phyloP scores from a whole-genome alignment of 2,329 filamentous ascomycete genomes.

The Alternaria sp. region DNA sequence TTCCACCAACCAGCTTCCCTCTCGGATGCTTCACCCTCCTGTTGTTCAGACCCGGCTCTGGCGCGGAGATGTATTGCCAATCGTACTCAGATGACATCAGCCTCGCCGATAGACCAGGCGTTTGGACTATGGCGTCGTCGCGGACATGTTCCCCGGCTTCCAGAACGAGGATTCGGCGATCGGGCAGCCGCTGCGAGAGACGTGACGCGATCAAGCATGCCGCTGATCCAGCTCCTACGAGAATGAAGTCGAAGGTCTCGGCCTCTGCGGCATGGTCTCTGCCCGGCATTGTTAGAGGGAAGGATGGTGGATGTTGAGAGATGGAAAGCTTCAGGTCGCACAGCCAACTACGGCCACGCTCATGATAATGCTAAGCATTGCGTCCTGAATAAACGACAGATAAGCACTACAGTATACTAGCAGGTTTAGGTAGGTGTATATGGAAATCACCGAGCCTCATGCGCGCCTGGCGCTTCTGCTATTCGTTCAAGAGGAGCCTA shows the following conservation, averaged over 20 bases:
- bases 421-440: background rate
- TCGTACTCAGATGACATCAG: constrained; percentile 20
- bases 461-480: background rate
- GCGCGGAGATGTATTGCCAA: constrained; percentile 14
- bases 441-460: background rate
- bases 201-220: constrained; percentile 26
- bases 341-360: too few species aligned
- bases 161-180: constrained; percentile 18
- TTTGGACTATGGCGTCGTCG: constrained; percentile 22
- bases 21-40: constrained; percentile 24
- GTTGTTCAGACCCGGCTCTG: constrained; percentile 19
- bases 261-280: background rate
- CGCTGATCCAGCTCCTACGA: constrained; percentile 25
- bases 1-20: constrained; percentile 25
- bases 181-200: constrained; percentile 20
- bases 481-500: background rate
- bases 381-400: background rate
- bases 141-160: constrained; percentile 25
- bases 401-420: background rate
- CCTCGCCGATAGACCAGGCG: constrained; percentile 10
- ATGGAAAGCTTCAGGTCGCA: too few species aligned
- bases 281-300: constrained; percentile 3
- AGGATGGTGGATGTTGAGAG: background rate
- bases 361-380: background rate
- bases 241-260: constrained; percentile 21